Base-by-base conservation (phyloP, 2,329 filamentous ascomycete species). In the Leptographium wingfieldii region DNA sequence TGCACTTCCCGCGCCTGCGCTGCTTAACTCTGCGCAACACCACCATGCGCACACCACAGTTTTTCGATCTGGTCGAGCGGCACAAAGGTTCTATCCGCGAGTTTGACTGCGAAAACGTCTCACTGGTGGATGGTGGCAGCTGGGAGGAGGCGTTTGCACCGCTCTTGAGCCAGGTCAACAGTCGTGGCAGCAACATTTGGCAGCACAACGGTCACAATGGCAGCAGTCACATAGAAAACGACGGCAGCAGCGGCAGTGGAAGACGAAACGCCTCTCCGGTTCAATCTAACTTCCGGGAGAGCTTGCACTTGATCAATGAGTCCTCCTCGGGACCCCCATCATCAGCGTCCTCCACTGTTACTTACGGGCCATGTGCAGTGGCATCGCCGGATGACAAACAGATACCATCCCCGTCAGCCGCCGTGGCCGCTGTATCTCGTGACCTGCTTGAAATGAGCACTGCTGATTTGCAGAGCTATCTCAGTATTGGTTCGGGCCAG, bases 141-240 rank as follows among this genome's bases (percentile, higher is more conserved):
- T 95, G 90, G 90, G 87, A 94, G 61, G 86, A 91, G 35, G 90
- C 89, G 0, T 79, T 95, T n/a, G 82, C 84, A 48, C 87, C 88
- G 1, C 74, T 95, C 60, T 83, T 80, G 67, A 67, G 76, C 68
- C 70, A 75, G 63, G 73, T 67, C 63, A 74, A 69, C 67, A 76
- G 70, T 63, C 73, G 65, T 63, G 71, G 64, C 48, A 68, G 68
- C 58, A 71, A 73, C 38, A 67, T 72, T 27, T 79, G 77, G 77
- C 74, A 73, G 12, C 69, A 73, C 25, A 68, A 73, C 59, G 71
- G 68, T 16, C 65, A 63, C 29, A 65, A 62, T 53, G 27, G n/a
- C 6, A 46, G 7, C 19, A 16, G 19, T 2, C 19, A n/a, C 43
- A 19, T 6, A 46, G 43, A 46, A 46, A n/a, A 10, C 19, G 43